These are phyloP conservation scores for Naegleria lovaniensis DNA, from an alignment of 208 protist genomes.

Conservation along the genomic window DNA sequence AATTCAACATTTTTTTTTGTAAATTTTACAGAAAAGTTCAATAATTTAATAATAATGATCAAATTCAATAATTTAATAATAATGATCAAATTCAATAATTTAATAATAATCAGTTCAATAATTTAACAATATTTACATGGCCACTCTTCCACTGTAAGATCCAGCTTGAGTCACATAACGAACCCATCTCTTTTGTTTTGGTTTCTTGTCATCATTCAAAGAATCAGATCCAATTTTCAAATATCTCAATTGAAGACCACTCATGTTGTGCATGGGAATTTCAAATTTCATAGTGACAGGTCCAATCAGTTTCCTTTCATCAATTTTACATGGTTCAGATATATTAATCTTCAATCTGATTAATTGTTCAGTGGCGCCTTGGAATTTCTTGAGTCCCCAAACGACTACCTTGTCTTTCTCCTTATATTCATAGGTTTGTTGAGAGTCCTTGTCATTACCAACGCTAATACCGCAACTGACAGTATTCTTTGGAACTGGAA, in stretches of 20 bases:
- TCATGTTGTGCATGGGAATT: slow-evolving; percentile 67
- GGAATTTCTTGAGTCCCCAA: slow-evolving; percentile 70
- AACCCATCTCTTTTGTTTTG: slow-evolving; percentile 68
- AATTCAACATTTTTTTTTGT: no score
- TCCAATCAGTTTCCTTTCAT: slow-evolving; percentile 45
- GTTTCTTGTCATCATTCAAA: slow-evolving; percentile 56
- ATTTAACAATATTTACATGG: background rate
- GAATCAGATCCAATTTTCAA: slow-evolving; percentile 38
- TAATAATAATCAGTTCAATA: no score
- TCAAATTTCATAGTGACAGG: slow-evolving; percentile 76
- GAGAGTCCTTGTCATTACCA: background rate
- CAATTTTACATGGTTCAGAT: background rate
- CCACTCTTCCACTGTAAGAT: background rate
- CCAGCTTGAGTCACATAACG: slow-evolving; percentile 68
- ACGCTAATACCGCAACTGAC: slow-evolving; percentile 27
- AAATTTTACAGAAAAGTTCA: no score
- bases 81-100: no score
- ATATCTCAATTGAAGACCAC: background rate
- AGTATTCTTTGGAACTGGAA: slow-evolving; percentile 52
- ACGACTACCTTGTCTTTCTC: slow-evolving; percentile 51
- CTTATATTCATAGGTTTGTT: slow-evolving; percentile 60
- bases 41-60: no score
- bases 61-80: no score
- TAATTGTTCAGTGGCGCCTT: slow-evolving; percentile 50
- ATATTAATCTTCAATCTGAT: slow-evolving; percentile 51